Base-by-base conservation (phyloP, 2,329 filamentous ascomycete genomes). In the Onygenales sp. region DNA sequence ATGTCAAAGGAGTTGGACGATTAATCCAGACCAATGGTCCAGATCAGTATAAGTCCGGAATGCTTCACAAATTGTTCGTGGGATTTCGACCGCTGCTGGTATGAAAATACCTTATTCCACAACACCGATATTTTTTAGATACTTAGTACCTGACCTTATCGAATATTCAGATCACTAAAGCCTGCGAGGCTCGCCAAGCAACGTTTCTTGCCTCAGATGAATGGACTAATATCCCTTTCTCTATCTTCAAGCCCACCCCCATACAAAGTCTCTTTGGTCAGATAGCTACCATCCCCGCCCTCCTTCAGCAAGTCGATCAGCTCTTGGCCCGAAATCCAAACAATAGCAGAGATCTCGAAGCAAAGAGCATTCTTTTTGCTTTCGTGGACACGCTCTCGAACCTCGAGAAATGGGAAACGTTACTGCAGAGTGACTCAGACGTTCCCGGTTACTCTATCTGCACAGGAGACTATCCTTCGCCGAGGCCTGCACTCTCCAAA, bases 1-100 rank as follows among this genome's bases (percentile, higher is more conserved):
- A 75, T 58, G 58, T 66, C 1, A 60, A 64, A n/a, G 72, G 68
- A 1, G 62, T 73, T 2, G 21, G 62, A 0, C 58, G 64, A 21
- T 53, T 73, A 7, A 66, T 75, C 46, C 61, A 68, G 50, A 55
- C 63, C 1, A 62, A 64, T 17, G 54, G 59, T 0, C 66, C 71
- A 0, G 59, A 61, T 7, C 57, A 57, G 7, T 73, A 69, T 46
- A 56, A 57, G 3, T 61, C 61, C 2, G 71, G 69, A 1, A 54
- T 64, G n/a, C 57, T 68, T 0, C 71, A 75, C 44, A 63, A 61
- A 36, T 58, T 74, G 0, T 74, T 74, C 49, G 59, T 70, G 1
- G 72, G 71, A 0, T 70, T 70, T 47, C 59, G 72, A n/a, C 70
- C 72, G 6, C 57, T 70, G 5, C 58, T 74, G 33, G 72, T 72